A percentile compares a stretch with the other conserved stretches of the same genome.
Evolutionary conservation across 2,329 filamentous ascomycete genomes (phyloP).

Genomic region (Aureobasidium sp.): DNA sequence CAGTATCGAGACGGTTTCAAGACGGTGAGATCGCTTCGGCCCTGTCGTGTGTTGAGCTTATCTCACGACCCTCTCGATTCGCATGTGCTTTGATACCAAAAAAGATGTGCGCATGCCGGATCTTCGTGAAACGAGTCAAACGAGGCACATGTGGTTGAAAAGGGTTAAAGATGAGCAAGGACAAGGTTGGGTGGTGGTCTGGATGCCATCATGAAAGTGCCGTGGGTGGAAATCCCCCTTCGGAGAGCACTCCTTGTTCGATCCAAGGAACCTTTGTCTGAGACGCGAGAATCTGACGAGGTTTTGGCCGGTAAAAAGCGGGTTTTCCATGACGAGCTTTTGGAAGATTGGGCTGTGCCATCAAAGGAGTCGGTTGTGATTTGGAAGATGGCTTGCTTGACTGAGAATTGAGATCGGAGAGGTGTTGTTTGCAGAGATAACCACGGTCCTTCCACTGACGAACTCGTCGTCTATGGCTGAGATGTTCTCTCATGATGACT

Average conservation of each 20-base stretch:
- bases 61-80: neutral
- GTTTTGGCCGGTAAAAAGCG: neutral
- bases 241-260: neutral
- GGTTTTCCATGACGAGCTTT: neutral
- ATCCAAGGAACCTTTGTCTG: neutral
- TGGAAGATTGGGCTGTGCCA: neutral
- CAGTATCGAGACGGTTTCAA: neutral
- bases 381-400: neutral
- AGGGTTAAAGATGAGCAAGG: neutral
- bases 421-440: neutral
- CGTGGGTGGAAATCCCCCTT: neutral
- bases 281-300: neutral
- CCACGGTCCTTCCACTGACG: neutral
- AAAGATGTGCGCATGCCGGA: slow-evolving; percentile 5
- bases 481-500: neutral
- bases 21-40: neutral
- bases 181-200: neutral
- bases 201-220: neutral
- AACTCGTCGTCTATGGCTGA: neutral
- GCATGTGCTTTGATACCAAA: slow-evolving; percentile 3
- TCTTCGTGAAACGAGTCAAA: neutral
- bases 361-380: neutral
- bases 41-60: slow-evolving; percentile 1
- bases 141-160: neutral
- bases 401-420: neutral